Conservation (phyloP, 805 yeast species). For the Ogataea polymorpha region DNA sequence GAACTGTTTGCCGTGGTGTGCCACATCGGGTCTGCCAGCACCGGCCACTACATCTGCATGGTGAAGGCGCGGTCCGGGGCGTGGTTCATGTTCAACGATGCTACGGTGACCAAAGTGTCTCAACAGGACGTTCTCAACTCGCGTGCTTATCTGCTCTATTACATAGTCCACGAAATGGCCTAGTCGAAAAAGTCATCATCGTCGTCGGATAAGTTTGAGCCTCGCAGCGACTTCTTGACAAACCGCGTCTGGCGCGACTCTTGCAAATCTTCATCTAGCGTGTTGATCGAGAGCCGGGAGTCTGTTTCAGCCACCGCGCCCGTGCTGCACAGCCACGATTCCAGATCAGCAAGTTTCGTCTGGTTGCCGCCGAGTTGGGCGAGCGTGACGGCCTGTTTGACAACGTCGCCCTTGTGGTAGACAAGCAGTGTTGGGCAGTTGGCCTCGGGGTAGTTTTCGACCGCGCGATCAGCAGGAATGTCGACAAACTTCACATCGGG, state of each 20-base stretch:
- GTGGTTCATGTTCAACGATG: conserved; percentile 94
- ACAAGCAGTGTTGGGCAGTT: conserved; percentile 90
- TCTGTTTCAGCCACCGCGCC: conserved; percentile 68
- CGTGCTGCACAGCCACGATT: conserved; percentile 61
- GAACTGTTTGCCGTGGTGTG: conserved; percentile 85
- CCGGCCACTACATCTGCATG: conserved; percentile 89
- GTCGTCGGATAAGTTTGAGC: conserved; percentile 34
- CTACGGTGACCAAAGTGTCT: conserved; percentile 65
- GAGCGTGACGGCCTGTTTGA: conserved; percentile 78
- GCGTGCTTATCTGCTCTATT: conserved; percentile 79
- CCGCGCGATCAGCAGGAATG: conserved; percentile 86
- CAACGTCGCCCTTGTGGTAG: conserved; percentile 73
- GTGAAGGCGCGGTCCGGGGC: conserved; percentile 67
- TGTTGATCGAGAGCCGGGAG: conserved; percentile 59
- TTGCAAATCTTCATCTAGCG: conserved; percentile 49
- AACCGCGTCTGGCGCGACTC: conserved; percentile 53
- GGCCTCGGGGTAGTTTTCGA: conserved; percentile 85
- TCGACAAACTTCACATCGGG: conserved; percentile 88
- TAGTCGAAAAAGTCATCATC: conserved; percentile 49
- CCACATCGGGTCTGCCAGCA: conserved; percentile 90
- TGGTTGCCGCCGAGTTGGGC: conserved; percentile 82
- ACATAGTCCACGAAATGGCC: conserved; percentile 46
- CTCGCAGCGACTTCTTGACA: conserved; percentile 54
- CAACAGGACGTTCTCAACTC: conserved; percentile 63
- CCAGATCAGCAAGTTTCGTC: conserved; percentile 67